Conservation (phyloP, 1,139 yeast genomes). For the Suhomyces terraborum region DNA sequence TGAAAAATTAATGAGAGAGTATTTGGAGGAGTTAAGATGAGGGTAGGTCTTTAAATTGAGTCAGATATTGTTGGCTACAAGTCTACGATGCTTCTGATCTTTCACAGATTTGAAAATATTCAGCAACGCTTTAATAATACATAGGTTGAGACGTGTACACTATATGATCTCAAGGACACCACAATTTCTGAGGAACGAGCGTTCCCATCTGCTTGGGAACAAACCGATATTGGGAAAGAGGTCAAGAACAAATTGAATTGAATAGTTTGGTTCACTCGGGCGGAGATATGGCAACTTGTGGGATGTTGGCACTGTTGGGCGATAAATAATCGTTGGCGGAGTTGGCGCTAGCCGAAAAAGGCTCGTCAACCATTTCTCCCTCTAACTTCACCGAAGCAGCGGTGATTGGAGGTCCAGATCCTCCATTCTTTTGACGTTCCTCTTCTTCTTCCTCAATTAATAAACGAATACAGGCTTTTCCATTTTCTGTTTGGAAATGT, state of each 20-base stretch:
- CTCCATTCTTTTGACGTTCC: slow-evolving; percentile 24
- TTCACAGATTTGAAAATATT: neutral
- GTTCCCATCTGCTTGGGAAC: no score
- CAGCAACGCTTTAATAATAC: neutral
- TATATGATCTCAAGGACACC: neutral
- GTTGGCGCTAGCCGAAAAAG: slow-evolving; percentile 4
- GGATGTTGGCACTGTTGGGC: slow-evolving; percentile 23
- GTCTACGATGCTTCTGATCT: neutral
- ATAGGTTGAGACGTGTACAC: neutral
- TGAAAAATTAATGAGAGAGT: neutral
- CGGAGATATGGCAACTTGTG: slow-evolving; percentile 43
- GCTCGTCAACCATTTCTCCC: slow-evolving; percentile 7
- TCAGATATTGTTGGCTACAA: no score
- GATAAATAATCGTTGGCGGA: slow-evolving; percentile 17
- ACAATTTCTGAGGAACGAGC: neutral
- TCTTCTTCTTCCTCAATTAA: slow-evolving; percentile 67
- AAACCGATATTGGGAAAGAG: no score
- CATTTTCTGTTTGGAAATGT: slow-evolving; percentile 93
- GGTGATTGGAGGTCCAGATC: slow-evolving; percentile 13
- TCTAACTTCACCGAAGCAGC: slow-evolving; percentile 13
- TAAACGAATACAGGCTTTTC: slow-evolving; percentile 77
- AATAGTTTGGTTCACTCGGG: slow-evolving; percentile 26
- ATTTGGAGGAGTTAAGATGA: no score
- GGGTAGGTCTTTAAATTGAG: no score
- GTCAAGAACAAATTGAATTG: neutral